These are phyloP conservation scores for Allium fistulosum DNA, from an alignment of 106 monocot genomes.

Conservation along the genomic window DNA sequence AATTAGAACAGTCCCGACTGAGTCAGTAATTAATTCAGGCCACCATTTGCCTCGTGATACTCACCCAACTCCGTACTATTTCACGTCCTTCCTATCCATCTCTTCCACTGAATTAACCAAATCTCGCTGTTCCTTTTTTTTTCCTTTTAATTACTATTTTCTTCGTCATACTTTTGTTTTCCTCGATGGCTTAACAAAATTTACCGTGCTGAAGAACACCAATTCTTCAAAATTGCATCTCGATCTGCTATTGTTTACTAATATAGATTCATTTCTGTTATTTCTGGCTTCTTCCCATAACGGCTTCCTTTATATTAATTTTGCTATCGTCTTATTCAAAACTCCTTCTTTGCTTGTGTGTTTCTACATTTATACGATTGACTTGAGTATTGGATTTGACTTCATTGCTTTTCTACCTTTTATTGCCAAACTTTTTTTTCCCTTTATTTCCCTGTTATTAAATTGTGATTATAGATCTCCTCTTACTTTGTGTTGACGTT, in stretches of 20 bases:
- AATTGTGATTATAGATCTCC: neutral
- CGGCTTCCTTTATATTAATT: neutral
- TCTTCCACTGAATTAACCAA: neutral
- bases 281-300: neutral
- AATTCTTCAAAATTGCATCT: neutral
- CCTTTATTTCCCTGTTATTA: neutral
- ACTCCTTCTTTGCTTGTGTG: neutral
- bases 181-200: neutral
- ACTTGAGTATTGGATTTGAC: constrained; percentile 4
- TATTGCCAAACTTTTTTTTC: neutral
- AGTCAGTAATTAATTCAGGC: neutral
- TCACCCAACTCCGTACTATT: neutral
- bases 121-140: constrained; percentile 1
- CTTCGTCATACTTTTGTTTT: too few species aligned
- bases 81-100: neutral
- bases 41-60: neutral
- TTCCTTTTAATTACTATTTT: neutral
- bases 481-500: neutral
- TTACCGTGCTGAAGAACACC: neutral
- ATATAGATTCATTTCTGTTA: constrained; percentile 2
- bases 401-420: neutral
- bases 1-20: too few species aligned
- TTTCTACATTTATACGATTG: neutral
- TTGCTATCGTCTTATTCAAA: too few species aligned
- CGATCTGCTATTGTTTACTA: neutral